Evolutionary conservation across 2,329 filamentous ascomycete genomes (phyloP).

Genomic region (Botryotinia globosa): DNA sequence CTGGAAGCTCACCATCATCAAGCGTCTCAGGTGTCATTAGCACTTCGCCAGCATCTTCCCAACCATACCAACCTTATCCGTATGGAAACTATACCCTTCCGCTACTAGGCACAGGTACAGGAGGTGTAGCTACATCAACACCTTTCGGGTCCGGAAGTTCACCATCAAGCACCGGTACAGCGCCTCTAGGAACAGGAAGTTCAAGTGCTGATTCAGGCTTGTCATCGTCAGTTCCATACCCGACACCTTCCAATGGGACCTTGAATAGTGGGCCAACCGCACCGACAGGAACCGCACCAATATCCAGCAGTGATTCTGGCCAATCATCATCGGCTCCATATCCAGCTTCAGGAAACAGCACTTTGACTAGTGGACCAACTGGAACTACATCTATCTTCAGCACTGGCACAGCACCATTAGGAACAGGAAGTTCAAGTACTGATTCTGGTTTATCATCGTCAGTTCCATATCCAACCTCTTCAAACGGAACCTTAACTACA

Average conservation of each 20-base stretch:
- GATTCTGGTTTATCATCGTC: conserved; percentile 17
- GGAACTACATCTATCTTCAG: conserved; percentile 11
- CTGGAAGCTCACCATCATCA: conserved; percentile 10
- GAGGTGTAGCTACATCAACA: not conserved
- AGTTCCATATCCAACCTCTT: conserved; percentile 20
- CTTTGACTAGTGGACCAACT: conserved; percentile 11
- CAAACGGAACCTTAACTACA: conserved; percentile 19
- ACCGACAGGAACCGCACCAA: conserved; percentile 4
- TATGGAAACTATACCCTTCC: conserved; percentile 14
- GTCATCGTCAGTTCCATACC: conserved; percentile 20
- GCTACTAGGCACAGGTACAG: conserved; percentile 6
- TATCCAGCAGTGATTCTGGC: not conserved
- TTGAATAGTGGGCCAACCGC: conserved; percentile 20
- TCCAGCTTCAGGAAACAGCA: conserved; percentile 13
- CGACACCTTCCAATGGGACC: conserved; percentile 21
- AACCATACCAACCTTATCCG: conserved; percentile 11
- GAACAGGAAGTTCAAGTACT: conserved; percentile 20
- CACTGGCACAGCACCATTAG: not conserved
- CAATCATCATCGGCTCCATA: conserved; percentile 8
- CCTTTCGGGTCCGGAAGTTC: conserved; percentile 8
- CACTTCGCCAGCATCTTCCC: conserved; percentile 14
- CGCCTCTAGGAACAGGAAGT: conserved; percentile 5
- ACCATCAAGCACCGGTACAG: conserved; percentile 13
- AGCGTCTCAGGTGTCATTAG: conserved; percentile 16
- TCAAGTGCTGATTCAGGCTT: conserved; percentile 17